Evolutionary conservation across 2,329 filamentous ascomycete species (phyloP).

Genomic region (Pyrenophora graminea): DNA sequence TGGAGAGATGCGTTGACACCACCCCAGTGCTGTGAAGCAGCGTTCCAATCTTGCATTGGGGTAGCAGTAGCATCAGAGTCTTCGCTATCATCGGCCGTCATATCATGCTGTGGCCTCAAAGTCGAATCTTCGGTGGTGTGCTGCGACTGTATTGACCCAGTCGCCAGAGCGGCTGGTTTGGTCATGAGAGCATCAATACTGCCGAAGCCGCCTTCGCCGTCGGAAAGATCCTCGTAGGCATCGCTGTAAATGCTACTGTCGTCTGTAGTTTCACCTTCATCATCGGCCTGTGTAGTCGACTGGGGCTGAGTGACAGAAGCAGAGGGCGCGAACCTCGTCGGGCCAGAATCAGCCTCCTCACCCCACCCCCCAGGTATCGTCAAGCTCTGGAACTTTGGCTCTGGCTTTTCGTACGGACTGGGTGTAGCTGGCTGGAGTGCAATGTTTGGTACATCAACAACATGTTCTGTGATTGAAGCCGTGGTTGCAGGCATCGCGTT

Average conservation of each 20-base stretch:
- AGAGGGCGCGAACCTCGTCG: background rate
- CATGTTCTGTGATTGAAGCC: slow-evolving; percentile 14
- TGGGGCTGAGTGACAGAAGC: slow-evolving; percentile 7
- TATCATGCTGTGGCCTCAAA: slow-evolving; percentile 19
- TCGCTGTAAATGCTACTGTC: slow-evolving; percentile 70
- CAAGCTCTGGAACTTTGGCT: slow-evolving; percentile 31
- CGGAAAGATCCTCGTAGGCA: slow-evolving; percentile 73
- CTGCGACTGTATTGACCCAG: slow-evolving; percentile 30
- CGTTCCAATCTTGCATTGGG: slow-evolving; percentile 64
- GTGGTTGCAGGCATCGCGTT: slow-evolving; percentile 17
- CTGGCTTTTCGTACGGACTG: slow-evolving; percentile 32
- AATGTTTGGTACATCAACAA: slow-evolving; percentile 38
- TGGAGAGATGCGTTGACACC: slow-evolving; percentile 66
- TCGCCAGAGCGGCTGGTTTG: slow-evolving; percentile 52
- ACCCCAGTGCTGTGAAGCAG: slow-evolving; percentile 71
- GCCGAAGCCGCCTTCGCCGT: slow-evolving; percentile 69
- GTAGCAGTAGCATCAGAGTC: slow-evolving; percentile 14
- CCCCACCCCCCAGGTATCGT: slow-evolving; percentile 39
- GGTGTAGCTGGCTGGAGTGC: slow-evolving; percentile 44
- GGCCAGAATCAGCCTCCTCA: slow-evolving; percentile 29
- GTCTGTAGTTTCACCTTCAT: slow-evolving; percentile 37
- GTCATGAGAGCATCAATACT: slow-evolving; percentile 75
- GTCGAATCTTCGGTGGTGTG: slow-evolving; percentile 20
- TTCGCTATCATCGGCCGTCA: slow-evolving; percentile 6
- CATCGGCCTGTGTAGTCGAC: slow-evolving; percentile 8